phyloP scores from a whole-genome alignment of 306 rosid genomes.

The Cucumis sativus region DNA sequence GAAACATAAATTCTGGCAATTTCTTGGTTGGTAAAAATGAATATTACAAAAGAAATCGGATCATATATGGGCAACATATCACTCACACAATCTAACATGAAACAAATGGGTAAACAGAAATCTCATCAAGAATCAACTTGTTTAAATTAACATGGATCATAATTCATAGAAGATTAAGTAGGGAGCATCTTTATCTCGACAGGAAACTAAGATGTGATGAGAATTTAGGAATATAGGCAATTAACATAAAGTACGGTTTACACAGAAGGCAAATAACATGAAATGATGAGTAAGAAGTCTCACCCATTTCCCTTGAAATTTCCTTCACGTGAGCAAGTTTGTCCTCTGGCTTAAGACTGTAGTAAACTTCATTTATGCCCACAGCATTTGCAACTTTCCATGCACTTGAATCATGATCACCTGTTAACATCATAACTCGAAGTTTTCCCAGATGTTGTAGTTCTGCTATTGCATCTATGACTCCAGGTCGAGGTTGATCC shows the following conservation, averaged over 20 bases:
- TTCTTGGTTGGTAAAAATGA: background rate
- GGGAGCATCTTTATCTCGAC: background rate
- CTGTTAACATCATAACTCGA: slow-evolving; percentile 89
- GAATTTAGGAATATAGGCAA: background rate
- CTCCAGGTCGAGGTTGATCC: slow-evolving; percentile 89
- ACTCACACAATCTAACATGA: background rate
- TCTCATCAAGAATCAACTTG: background rate
- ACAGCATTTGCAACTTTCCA: slow-evolving; percentile 83
- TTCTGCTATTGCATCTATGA: slow-evolving; percentile 56
- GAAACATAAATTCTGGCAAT: background rate
- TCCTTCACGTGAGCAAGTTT: slow-evolving; percentile 82
- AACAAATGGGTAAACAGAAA: background rate
- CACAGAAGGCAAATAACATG: background rate
- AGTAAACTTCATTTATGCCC: slow-evolving; percentile 70
- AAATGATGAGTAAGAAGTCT: slow-evolving; percentile 9
- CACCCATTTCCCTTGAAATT: slow-evolving; percentile 75
- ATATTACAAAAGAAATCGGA: background rate
- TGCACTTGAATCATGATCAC: slow-evolving; percentile 85
- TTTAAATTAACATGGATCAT: background rate
- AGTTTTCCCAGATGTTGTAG: slow-evolving; percentile 56
- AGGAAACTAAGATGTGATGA: background rate
- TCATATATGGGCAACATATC: background rate
- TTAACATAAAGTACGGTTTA: background rate
- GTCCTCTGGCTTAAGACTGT: slow-evolving; percentile 95
- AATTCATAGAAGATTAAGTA: background rate